Base-by-base conservation (phyloP, 2,329 filamentous ascomycete species). In the Clonostachys solani region DNA sequence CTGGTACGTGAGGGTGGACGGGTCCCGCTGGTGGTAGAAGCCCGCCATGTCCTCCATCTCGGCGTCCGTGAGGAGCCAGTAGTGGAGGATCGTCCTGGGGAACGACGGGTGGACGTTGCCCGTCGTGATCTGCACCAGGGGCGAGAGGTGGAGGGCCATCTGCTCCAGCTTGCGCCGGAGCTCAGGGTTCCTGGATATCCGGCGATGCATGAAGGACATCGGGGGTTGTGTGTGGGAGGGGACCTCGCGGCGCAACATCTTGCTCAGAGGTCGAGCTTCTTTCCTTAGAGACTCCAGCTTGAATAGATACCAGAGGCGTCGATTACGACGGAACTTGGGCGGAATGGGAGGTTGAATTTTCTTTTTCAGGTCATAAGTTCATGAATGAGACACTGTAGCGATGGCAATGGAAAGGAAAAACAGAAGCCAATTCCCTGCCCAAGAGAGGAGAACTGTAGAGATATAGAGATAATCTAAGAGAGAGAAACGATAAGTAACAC, bases 21-120 rank as follows among this genome's bases (percentile, higher is more conserved):
- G 81, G 1, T 75, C 79, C 49, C 75, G 75, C 68, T 91, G 87
- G 67, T 87, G 84, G 70, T 90, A 91, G 66, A 86, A 89, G 54
- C 76, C 70, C 4, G 86, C 86, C 38, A 91, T 75, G 46, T 71
- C 69, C 67, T 91, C 86, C 47, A 89, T 81, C 65, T 91, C 75
- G 33, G 67, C 67, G 61, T 87, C 83, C 15, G 84, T 90, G 36
- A 91, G 76, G 33, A 90, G 81, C 77, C 85, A 88, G 67, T 87
- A 89, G 60, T 78, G 76, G 42, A 91, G 80, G 47, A 90, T 72
- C 5, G 80, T 87, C 17, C 60, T 58, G 2, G 87, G 87, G 62
- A 87, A 91, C 47, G 71, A 62, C 0, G 82, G 78, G 57, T 88
- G 85, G 3, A 85, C 67, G n/a, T 67, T 60, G 44, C 85, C 85